Evolutionary conservation across 2,329 filamentous ascomycete species (phyloP).

Genomic region (Xylariaceae sp.): DNA sequence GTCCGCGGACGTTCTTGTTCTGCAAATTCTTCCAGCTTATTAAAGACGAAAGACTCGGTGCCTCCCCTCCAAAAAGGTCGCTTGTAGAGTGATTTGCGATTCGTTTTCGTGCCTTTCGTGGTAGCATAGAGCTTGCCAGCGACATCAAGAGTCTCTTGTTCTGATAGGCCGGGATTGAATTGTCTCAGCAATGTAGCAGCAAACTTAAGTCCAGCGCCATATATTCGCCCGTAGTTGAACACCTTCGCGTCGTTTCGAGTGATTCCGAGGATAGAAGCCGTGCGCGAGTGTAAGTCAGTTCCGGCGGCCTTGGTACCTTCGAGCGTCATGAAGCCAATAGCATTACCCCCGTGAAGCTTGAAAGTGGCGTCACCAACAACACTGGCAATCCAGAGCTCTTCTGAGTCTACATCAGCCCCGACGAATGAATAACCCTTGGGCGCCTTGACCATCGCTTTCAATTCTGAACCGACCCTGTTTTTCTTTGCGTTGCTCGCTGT

Average conservation of each 20-base stretch:
- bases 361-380: conserved; percentile 94
- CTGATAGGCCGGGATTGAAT: conserved; percentile 86
- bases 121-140: conserved; percentile 83
- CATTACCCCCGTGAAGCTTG: conserved; percentile 92
- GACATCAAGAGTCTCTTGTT: conserved; percentile 75
- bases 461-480: conserved; percentile 93
- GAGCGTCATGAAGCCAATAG: conserved; percentile 98
- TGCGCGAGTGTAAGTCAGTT: conserved; percentile 93
- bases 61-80: conserved; percentile 92
- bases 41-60: conserved; percentile 97
- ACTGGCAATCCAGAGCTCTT: conserved; percentile 98
- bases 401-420: conserved; percentile 94
- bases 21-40: conserved; percentile 96
- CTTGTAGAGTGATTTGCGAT: conserved; percentile 72
- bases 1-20: conserved; percentile 91
- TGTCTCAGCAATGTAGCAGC: conserved; percentile 87
- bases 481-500: conserved; percentile 97
- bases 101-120: conserved; percentile 90
- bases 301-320: conserved; percentile 94
- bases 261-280: conserved; percentile 89
- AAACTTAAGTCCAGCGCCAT: conserved; percentile 95
- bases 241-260: conserved; percentile 95
- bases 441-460: conserved; percentile 95
- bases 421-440: conserved; percentile 92
- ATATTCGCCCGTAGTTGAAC: conserved; percentile 98